Evolutionary conservation across 306 rosid species (phyloP).

Genomic region (Luffa acutangula): DNA sequence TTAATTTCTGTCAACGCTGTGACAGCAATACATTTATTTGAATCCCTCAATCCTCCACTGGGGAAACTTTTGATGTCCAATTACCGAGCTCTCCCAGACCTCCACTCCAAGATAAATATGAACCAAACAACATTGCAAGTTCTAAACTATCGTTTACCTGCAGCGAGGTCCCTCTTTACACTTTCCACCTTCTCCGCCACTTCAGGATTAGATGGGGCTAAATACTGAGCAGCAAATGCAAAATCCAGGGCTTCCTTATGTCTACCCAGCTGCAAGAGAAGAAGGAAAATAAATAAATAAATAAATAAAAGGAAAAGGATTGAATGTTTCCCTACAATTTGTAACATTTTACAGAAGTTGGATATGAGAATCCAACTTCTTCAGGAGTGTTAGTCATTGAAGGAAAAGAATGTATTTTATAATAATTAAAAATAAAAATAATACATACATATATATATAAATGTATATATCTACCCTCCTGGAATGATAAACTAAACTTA

Average conservation of each 20-base stretch:
- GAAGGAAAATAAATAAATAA: not conserved
- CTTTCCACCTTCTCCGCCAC: slow-evolving; percentile 65
- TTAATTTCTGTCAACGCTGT: not conserved
- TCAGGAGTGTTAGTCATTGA: not conserved
- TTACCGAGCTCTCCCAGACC: not conserved
- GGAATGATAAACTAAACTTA: not conserved
- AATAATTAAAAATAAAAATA: not conserved
- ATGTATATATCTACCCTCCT: not conserved
- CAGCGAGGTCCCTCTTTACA: slow-evolving; percentile 57
- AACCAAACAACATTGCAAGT: not conserved
- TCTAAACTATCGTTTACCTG: slow-evolving; percentile 37
- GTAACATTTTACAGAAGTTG: not conserved
- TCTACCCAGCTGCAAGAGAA: slow-evolving; percentile 60
- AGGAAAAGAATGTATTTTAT: not conserved
- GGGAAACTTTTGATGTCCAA: not conserved
- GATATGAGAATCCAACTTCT: not conserved
- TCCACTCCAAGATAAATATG: not conserved
- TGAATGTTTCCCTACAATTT: not conserved
- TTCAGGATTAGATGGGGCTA: slow-evolving; percentile 61
- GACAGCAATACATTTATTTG: not conserved
- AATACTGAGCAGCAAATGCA: slow-evolving; percentile 49
- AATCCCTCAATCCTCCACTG: not conserved
- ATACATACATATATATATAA: no score
- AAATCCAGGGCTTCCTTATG: slow-evolving; percentile 83
- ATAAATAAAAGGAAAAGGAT: not conserved